Base-by-base conservation (phyloP, 768 basidiomycete genomes). In the Tremella yokohamensis region DNA sequence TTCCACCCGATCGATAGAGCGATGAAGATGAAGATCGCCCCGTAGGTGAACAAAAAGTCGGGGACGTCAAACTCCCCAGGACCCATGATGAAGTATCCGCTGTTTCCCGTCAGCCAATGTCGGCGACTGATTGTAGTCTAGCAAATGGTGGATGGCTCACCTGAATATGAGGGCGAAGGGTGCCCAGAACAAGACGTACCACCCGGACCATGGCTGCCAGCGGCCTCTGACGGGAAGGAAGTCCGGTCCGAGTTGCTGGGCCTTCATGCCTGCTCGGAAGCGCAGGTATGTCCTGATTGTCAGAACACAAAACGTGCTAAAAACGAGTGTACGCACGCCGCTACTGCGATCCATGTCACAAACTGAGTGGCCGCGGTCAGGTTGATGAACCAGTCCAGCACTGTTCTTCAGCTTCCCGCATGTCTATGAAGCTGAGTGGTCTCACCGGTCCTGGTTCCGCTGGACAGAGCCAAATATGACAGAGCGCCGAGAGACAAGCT, bases 261-360 rank as follows among this genome's bases (percentile, higher is more conserved):
- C 84, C 72, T 86, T 85, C 78, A 87, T 70, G 58, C 91, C 94
- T 16, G 81, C 74, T 75, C 90, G 82, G 82, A 96, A 97, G 48
- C 92, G 86, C 52, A 89, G 61, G 72, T 88, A 90, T 34, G 29
- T 34, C 29, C 29, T 34, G 29, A 6, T 34, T 11, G 29, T 34
- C 6, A 34, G 29, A 4, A 11, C 29, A 6, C 29, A 11, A 11
- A 34, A 4, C 29, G 6, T 34, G 29, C n/a, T n/a, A 34, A 34
- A 6, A 93, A 90, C 12, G 86, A 90, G n/a, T n/a, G n/a, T n/a
- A n/a, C n/a, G n/a, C n/a, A n/a, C n/a, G n/a, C n/a, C n/a, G n/a
- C n/a, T n/a, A n/a, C n/a, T n/a, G n/a, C n/a, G n/a, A n/a, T n/a
- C n/a, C n/a, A n/a, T 2, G 87, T 87, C 79, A 88, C 81, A 24